phyloP scores from a whole-genome alignment of 169 alveolate species.

The Perkinsus marinus region DNA sequence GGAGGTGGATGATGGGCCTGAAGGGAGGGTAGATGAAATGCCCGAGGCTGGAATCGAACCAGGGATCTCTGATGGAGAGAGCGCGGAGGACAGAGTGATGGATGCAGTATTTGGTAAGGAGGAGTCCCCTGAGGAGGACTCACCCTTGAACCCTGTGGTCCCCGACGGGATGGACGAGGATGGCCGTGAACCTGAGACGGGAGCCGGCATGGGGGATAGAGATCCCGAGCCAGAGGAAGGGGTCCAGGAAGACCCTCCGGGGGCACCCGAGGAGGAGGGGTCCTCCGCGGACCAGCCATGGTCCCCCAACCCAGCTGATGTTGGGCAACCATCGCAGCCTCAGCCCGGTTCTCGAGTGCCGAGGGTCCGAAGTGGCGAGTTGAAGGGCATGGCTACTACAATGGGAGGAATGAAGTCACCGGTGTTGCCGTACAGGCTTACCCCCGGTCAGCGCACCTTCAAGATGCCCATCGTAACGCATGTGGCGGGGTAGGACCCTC shows the following conservation, averaged over 20 bases:
- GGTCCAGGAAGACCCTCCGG: not conserved
- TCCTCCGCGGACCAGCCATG: not conserved
- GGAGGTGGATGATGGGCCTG: not conserved
- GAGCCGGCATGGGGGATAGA: not conserved
- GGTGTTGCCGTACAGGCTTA: not conserved
- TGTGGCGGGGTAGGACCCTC: not conserved
- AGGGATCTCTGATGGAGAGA: not conserved
- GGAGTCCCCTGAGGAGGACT: not conserved
- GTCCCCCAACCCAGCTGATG: not conserved
- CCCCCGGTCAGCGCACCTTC: not conserved
- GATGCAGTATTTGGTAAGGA: not conserved
- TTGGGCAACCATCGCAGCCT: not conserved
- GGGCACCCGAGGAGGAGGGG: not conserved
- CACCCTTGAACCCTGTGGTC: not conserved
- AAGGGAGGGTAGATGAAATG: not conserved
- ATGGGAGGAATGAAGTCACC: not conserved
- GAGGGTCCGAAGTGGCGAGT: not conserved
- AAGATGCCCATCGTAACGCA: not conserved
- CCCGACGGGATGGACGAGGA: not conserved
- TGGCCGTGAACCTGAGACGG: not conserved
- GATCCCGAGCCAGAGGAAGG: not conserved
- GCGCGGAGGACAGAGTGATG: not conserved
- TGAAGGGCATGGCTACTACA: not conserved
- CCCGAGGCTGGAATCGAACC: not conserved
- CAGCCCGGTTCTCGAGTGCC: not conserved